Evolutionary conservation across 73 alveolate genomes (phyloP).

Genomic region (Diophrys appendiculata): DNA sequence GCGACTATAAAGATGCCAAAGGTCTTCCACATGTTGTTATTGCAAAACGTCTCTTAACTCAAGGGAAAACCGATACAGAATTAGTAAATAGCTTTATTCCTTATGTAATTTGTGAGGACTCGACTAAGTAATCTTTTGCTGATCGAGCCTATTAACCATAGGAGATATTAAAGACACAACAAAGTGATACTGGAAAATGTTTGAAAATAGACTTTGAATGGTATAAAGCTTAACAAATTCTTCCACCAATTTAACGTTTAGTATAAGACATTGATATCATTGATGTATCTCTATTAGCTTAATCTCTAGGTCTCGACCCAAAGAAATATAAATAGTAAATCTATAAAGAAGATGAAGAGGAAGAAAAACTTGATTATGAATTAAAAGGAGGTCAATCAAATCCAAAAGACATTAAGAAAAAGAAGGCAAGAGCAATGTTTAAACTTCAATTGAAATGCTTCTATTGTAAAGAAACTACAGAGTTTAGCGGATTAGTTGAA

Average conservation of each 20-base stretch:
- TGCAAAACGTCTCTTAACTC: constrained; percentile 75
- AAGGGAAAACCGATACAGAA: constrained; percentile 75
- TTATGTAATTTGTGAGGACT: constrained; percentile 83
- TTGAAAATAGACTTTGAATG: constrained; percentile 74
- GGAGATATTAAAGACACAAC: constrained; percentile 55
- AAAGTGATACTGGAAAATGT: constrained; percentile 19
- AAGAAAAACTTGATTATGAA: constrained; percentile 14
- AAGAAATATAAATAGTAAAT: neutral
- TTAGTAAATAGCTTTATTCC: constrained; percentile 80
- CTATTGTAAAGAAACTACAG: constrained; percentile 7
- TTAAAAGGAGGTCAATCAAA: constrained; percentile 41
- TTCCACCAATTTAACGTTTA: constrained; percentile 81
- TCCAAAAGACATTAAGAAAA: constrained; percentile 56
- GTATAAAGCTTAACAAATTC: constrained; percentile 84
- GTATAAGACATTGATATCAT: constrained; percentile 82
- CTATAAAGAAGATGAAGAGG: constrained; percentile 22
- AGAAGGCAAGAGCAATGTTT: constrained; percentile 35
- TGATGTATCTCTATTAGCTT: constrained; percentile 13
- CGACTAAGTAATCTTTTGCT: constrained; percentile 60
- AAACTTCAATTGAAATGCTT: constrained; percentile 27
- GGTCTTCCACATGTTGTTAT: constrained; percentile 94
- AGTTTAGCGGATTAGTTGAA: constrained; percentile 51
- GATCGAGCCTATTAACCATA: constrained; percentile 85
- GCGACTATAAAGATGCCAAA: constrained; percentile 80
- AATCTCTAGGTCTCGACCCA: neutral